Evolutionary conservation across 495 filamentous ascomycete species (phyloP), one percentile per base, ranked within the genome.

Genomic region (Xylaria bambusicola): DNA sequence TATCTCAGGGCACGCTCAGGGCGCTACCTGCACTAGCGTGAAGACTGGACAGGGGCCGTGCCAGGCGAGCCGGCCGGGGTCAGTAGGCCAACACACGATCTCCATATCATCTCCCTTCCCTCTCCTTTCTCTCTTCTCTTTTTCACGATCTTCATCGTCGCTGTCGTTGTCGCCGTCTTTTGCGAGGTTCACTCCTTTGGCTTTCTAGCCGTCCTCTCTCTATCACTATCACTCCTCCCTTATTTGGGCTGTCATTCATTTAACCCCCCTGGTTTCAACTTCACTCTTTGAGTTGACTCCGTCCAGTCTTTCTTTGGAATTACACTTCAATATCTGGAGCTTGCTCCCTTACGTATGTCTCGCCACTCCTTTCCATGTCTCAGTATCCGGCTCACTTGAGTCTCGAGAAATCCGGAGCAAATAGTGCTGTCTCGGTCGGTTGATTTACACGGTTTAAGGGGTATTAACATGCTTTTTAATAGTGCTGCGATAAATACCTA

Each of bases 201-300:
- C 57, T 52, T 29, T 33, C 31, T 6, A 52, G 57, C 57, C 57
- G 57, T 60, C 57, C 57, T 60, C 57, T 60, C 57, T 35, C 57
- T 67, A 26, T 35, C 17, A 8, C 35, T 20, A 33, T 21, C 59
- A 36, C 52, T 60, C 53, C 52, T 66, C 51, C 70, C 64, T 56
- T 64, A 40, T 38, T 56, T 44, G 61, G 66, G 66, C 53, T 61
- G 62, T 66, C 74, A 69, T 56, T 61, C 62, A 62, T 71, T 61
- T 58, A 62, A 60, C 41, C 10, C 29, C 29, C 10, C 65, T 80
- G 80, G 83, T 82, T 74, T 82, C 87, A 83, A 86, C 89, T 93
- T 92, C 90, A 91, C 83, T 93, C 90, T 82, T 91, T 92, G 61
- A 79, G 77, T 79, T 75, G 79, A 74, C 71, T 65, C 78, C 72